These are phyloP conservation scores for Takakia lepidozioides DNA, from an alignment of 225 moss, liverwort and hornwort genomes.

Conservation along the genomic window DNA sequence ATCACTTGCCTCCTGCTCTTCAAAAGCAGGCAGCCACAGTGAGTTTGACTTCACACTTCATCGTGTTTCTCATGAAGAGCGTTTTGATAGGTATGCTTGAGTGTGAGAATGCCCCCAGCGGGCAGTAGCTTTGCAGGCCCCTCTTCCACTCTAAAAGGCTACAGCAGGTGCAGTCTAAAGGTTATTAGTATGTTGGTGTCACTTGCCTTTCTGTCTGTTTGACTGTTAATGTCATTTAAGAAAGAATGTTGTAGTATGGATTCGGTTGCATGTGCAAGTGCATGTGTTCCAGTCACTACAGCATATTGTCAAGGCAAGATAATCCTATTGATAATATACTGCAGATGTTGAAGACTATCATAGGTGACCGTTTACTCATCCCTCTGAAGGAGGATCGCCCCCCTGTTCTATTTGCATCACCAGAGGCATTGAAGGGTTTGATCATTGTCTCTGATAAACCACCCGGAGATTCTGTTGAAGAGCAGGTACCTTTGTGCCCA, in stretches of 20 bases:
- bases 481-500: too few species aligned
- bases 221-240: not conserved
- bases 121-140: too few species aligned
- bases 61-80: not conserved
- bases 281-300: too few species aligned
- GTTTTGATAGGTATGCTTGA: not conserved
- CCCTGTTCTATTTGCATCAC: conserved; percentile 60
- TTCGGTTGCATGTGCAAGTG: not conserved
- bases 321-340: not conserved
- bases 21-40: conserved; percentile 71
- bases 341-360: conserved; percentile 35
- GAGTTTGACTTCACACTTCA: conserved; percentile 7
- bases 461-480: conserved; percentile 35
- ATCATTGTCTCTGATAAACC: conserved; percentile 88
- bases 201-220: not conserved
- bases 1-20: conserved; percentile 42
- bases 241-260: not conserved
- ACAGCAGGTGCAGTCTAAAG: not conserved
- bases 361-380: conserved; percentile 51
- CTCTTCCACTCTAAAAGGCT: too few species aligned
- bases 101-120: too few species aligned
- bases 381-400: conserved; percentile 47
- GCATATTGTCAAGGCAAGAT: too few species aligned
- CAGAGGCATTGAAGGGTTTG: conserved; percentile 59
- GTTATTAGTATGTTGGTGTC: not conserved